phyloP scores from a whole-genome alignment of 306 rosid species.

The Quercus ilex region DNA sequence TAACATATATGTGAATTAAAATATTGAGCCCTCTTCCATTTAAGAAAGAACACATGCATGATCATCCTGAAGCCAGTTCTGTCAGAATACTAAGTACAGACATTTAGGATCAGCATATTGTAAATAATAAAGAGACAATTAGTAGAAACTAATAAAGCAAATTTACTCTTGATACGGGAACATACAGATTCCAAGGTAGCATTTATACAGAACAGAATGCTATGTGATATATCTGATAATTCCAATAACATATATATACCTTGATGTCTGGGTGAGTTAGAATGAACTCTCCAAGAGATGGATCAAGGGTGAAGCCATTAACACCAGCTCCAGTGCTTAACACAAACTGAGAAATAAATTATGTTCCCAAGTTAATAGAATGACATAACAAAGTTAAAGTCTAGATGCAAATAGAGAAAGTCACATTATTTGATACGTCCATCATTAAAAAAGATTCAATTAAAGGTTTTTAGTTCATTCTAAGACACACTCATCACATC shows the following conservation, averaged over 20 bases:
- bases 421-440: too few species aligned
- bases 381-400: not conserved
- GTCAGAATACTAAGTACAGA: not conserved
- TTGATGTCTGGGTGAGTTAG: conserved; percentile 89
- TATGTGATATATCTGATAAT: not conserved
- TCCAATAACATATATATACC: conserved; percentile 37
- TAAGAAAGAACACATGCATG: not conserved
- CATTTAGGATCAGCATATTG: not conserved
- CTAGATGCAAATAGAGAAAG: conserved; percentile 16
- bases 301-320: conserved; percentile 92
- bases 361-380: conserved; percentile 13
- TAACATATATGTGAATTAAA: not conserved
- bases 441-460: too few species aligned
- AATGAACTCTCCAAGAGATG: conserved; percentile 96
- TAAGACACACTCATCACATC: too few species aligned
- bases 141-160: not conserved
- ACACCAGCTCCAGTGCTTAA: conserved; percentile 79
- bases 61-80: not conserved
- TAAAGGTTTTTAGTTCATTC: too few species aligned
- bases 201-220: not conserved
- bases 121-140: not conserved
- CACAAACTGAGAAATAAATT: conserved; percentile 61
- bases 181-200: not conserved
- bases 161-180: not conserved
- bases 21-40: not conserved